Evolutionary conservation across 306 rosid genomes (phyloP), one percentile per base, ranked within the genome.

Genomic region (Castanea mollissima): DNA sequence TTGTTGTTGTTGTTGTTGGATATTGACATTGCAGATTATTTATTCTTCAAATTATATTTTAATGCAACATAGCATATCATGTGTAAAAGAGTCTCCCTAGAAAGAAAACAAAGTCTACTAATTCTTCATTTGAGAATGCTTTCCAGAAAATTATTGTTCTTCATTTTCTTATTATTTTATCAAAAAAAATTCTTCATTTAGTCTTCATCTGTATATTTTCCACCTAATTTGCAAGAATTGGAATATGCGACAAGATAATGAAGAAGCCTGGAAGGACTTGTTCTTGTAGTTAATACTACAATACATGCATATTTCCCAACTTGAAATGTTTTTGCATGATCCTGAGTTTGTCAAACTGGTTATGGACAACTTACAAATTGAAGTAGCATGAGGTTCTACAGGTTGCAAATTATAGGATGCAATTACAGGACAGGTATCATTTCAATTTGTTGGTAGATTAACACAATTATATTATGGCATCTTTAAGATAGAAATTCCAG

Each of bases 371-470:
- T 49, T 11, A 49, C 54, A 49, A 49, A 13, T 49, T 67, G 5
- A 67, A 18, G 72, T 6, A 67, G 72, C 7, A 34, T 67, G 52
- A 64, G 56, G 32, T 59, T 59, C 67, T 59, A 25, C 67, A 59
- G 15, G 32, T 23, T 23, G 67, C 32, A 59, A 23, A 59, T 4
- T 59, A 59, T 59, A 25, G 4, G 27, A 25, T 1, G 34, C 8
- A 59, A 59, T 3, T 49, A 49, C 32, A 23, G 76, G 57, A 57
- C 16, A 65, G 57, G 57, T 25, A 52, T 51, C 56, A 23, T 32
- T 76, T 71, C 65, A 32, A 71, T 76, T 58, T 69, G n/a, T 60
- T 60, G 59, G 38, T 32, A 78, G 25, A n/a, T 29, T 46, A 46
- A 38, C 54, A 60, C 20, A 76, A 44, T 62, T 19, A 51, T 58